phyloP scores from a whole-genome alignment of 23 red algal species.

The Gracilariopsis chorda region DNA sequence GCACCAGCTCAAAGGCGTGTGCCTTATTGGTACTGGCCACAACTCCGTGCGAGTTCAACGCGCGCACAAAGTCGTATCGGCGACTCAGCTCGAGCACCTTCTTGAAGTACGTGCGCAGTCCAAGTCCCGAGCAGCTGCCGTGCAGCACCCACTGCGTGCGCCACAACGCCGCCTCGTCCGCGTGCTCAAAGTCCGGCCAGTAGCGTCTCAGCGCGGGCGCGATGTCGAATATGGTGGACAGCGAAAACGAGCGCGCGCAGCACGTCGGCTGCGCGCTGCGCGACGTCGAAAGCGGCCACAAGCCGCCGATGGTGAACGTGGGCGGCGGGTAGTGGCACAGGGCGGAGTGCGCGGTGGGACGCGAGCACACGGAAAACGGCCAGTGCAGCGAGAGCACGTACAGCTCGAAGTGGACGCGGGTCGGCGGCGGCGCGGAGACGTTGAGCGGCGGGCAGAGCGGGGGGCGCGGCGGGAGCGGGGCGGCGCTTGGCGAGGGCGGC shows the following conservation, averaged over 20 bases:
- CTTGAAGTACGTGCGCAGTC: slow-evolving; percentile 45
- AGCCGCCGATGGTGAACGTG: slow-evolving; percentile 14
- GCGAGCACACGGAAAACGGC: slow-evolving; percentile 37
- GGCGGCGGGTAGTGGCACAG: slow-evolving; percentile 26
- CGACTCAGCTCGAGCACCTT: slow-evolving; percentile 30
- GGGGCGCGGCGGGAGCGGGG: neutral
- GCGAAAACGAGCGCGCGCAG: slow-evolving; percentile 24
- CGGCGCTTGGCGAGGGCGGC: neutral
- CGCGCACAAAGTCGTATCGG: slow-evolving; percentile 40
- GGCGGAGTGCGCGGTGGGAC: neutral
- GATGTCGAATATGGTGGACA: slow-evolving; percentile 42
- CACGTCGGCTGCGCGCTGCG: neutral
- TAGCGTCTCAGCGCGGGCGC: slow-evolving; percentile 29
- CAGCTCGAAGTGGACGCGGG: slow-evolving; percentile 10
- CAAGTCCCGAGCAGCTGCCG: slow-evolving; percentile 38
- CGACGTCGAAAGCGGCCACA: slow-evolving; percentile 25
- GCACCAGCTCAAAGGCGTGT: neutral
- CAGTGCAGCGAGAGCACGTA: slow-evolving; percentile 59
- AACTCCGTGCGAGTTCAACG: slow-evolving; percentile 21
- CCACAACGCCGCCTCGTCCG: slow-evolving; percentile 5
- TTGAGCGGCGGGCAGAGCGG: neutral
- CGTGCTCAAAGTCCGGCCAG: slow-evolving; percentile 27
- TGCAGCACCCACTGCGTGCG: slow-evolving; percentile 6
- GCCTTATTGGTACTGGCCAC: neutral
- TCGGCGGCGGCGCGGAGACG: neutral